These are phyloP conservation scores for Gymnopilus dilepis DNA, from an alignment of 768 basidiomycete genomes.

Conservation along the genomic window DNA sequence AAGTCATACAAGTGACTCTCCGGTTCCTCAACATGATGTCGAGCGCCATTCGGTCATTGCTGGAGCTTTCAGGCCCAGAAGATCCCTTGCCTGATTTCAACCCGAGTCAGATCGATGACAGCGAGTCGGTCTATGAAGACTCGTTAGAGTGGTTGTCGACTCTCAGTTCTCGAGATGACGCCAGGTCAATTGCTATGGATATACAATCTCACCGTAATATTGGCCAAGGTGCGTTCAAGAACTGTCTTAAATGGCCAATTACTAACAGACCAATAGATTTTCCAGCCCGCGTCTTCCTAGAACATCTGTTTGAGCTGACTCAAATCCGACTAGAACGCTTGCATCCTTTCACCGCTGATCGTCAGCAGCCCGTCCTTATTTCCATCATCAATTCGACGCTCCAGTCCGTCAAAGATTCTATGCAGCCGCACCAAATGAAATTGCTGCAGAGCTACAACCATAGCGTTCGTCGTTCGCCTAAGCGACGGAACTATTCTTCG, in stretches of 20 bases:
- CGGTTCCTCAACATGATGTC: slow-evolving; percentile 46
- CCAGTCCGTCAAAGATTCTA: slow-evolving; percentile 36
- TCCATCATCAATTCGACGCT: slow-evolving; percentile 37
- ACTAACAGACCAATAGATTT: slow-evolving; percentile 39
- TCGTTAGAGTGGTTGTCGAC: slow-evolving; percentile 46
- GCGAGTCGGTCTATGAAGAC: slow-evolving; percentile 49
- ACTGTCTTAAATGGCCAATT: background rate
- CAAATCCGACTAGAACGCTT: slow-evolving; percentile 36
- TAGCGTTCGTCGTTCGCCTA: slow-evolving; percentile 49
- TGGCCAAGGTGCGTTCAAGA: slow-evolving; percentile 43
- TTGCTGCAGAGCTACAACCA: slow-evolving; percentile 44
- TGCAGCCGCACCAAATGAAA: slow-evolving; percentile 40
- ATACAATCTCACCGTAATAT: slow-evolving; percentile 50
- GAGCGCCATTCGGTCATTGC: slow-evolving; percentile 34
- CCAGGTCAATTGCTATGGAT: slow-evolving; percentile 41
- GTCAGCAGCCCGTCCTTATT: slow-evolving; percentile 30
- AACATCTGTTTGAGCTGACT: slow-evolving; percentile 51
- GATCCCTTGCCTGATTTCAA: slow-evolving; percentile 43
- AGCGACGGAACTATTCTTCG: slow-evolving; percentile 48
- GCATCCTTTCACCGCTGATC: slow-evolving; percentile 17
- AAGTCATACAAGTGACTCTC: slow-evolving; percentile 46
- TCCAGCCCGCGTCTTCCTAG: slow-evolving; percentile 52
- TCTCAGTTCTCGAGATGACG: slow-evolving; percentile 33
- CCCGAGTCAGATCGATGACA: slow-evolving; percentile 37
- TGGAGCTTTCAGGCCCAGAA: slow-evolving; percentile 24